phyloP scores from a whole-genome alignment of 2,329 filamentous ascomycete species.

The Cytospora piceae region DNA sequence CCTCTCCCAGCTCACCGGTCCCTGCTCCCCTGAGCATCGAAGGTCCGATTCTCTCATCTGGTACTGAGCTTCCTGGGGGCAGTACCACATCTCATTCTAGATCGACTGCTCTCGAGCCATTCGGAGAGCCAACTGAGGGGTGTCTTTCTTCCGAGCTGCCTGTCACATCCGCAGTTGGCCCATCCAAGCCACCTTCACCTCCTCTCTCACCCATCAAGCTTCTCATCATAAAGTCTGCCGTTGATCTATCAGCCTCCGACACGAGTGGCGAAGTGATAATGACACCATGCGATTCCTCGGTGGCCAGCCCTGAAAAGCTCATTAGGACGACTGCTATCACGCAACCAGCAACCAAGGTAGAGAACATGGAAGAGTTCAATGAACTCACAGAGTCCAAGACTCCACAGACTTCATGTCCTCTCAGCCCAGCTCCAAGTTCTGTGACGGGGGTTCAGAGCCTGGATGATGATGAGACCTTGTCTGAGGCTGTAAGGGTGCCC shows the following conservation, averaged over 20 bases:
- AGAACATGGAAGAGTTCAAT: neutral
- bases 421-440: slow-evolving; percentile 14
- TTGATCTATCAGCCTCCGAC: neutral
- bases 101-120: neutral
- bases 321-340: too few relatives aligned
- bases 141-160: neutral
- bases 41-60: neutral
- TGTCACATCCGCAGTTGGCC: too few relatives aligned
- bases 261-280: neutral
- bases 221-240: neutral
- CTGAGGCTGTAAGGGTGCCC: too few relatives aligned
- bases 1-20: neutral
- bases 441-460: neutral
- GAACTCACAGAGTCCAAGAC: neutral
- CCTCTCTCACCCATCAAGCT: neutral
- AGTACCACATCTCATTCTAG: too few relatives aligned
- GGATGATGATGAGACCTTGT: neutral
- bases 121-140: neutral
- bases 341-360: neutral
- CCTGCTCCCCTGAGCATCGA: neutral
- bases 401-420: neutral
- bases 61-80: neutral
- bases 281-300: neutral
- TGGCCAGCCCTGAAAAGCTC: neutral
- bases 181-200: neutral